Conservation (phyloP, 768 basidiomycete species). For the Russula lepida region DNA sequence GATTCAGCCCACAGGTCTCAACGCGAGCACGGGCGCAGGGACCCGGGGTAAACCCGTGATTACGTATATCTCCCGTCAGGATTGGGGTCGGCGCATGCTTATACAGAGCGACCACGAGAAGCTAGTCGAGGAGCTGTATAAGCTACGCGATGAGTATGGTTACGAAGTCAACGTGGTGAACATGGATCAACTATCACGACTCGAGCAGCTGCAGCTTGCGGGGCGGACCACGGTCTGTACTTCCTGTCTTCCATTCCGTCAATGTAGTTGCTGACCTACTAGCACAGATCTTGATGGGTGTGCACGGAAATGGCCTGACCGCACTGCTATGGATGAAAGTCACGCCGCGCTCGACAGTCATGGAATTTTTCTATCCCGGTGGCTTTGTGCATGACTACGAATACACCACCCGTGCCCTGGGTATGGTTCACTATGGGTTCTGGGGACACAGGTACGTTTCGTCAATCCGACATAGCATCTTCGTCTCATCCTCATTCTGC, state of each 20-base stretch:
- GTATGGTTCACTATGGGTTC: slow-evolving; percentile 78
- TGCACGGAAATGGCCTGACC: slow-evolving; percentile 89
- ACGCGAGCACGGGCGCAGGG: slow-evolving; percentile 33
- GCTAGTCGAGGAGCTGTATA: slow-evolving; percentile 66
- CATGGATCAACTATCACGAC: slow-evolving; percentile 71
- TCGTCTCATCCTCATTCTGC: background rate
- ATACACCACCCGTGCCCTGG: slow-evolving; percentile 70
- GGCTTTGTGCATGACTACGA: slow-evolving; percentile 87
- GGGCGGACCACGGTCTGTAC: slow-evolving; percentile 72
- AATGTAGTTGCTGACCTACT: background rate
- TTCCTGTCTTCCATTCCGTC: background rate
- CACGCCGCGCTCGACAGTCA: slow-evolving; percentile 71
- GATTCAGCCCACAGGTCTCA: slow-evolving; percentile 57
- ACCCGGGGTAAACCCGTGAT: slow-evolving; percentile 58
- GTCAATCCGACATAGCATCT: background rate
- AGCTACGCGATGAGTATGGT: slow-evolving; percentile 59
- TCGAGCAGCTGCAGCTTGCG: slow-evolving; percentile 74
- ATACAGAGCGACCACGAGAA: slow-evolving; percentile 66
- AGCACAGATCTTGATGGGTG: slow-evolving; percentile 85
- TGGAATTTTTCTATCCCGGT: slow-evolving; percentile 82
- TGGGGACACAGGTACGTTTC: slow-evolving; percentile 60
- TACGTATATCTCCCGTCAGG: slow-evolving; percentile 86
- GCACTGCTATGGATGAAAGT: slow-evolving; percentile 91
- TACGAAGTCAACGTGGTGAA: slow-evolving; percentile 85
- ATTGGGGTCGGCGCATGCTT: slow-evolving; percentile 81